Percentiles rank a stretch among this genome's conserved stretches.
Conservation (phyloP, 768 basidiomycete genomes). For the Cantharellus cinnabarinus region DNA sequence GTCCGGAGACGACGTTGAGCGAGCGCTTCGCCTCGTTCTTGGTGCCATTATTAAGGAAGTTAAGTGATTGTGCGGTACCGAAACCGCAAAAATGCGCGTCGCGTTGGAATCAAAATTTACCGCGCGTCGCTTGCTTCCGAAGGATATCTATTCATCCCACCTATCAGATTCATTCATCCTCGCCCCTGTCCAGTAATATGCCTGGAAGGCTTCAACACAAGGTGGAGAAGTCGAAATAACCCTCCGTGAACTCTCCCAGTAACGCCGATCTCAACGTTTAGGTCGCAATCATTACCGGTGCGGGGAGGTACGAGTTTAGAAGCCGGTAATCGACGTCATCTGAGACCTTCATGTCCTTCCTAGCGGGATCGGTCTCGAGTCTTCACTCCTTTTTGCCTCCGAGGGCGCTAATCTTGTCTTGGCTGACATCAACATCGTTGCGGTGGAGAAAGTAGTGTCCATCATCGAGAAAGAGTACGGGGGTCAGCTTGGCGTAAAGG, state of each 20-base stretch:
- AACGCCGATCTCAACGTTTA: conserved; percentile 11
- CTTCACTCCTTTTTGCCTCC: conserved; percentile 81
- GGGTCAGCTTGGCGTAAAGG: conserved; percentile 5
- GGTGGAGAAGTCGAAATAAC: conserved; percentile 16
- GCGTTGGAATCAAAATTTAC: too few relatives aligned
- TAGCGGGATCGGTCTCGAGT: conserved; percentile 93
- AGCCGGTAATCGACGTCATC: too few relatives aligned
- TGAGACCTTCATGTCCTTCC: not conserved
- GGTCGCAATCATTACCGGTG: conserved; percentile 73
- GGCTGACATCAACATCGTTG: conserved; percentile 66
- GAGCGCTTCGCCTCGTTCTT: not conserved
- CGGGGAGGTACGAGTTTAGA: conserved; percentile 45
- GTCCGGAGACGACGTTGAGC: not conserved
- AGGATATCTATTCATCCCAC: not conserved
- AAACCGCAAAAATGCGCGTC: too few relatives aligned
- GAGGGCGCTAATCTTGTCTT: conserved; percentile 87
- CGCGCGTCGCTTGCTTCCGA: not conserved
- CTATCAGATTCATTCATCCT: not conserved
- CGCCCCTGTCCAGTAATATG: conserved; percentile 21
- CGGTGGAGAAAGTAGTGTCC: conserved; percentile 44
- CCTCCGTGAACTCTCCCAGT: not conserved
- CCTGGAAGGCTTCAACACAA: conserved; percentile 47
- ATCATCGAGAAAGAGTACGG: conserved; percentile 32
- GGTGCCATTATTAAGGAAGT: not conserved
- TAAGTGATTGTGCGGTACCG: too few relatives aligned